Evolutionary conservation across 768 basidiomycete genomes (phyloP), one percentile per base, ranked within the genome.

Genomic region (Tylopilus balloui): DNA sequence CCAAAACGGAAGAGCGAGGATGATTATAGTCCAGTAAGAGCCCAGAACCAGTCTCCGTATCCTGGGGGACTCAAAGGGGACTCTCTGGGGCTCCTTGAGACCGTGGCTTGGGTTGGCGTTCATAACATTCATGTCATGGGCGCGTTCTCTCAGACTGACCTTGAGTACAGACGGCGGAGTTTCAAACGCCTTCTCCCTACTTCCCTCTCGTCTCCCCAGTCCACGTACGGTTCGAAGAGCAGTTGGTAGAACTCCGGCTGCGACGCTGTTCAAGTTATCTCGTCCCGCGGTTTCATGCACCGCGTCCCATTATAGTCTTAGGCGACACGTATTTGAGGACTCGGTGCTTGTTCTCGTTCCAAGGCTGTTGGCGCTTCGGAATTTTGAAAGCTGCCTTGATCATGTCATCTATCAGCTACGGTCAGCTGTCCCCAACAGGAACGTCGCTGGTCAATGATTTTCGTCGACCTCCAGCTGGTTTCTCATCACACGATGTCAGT

Each of bases 1-100:
- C 96, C 96, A 99, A 42, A 91, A 76, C 3, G 96, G 96, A 17
- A 94, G 51, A 1, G 85, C 86, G 7, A 91, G 69, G 28, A 95
- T 55, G 29, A 96, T 76, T 23, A 92, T 69, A 21, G 77, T 47
- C 81, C 92, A 92, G 67, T 94, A 96, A 1, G 88, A 78, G 4
- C 73, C 65, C 50, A 94, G 74, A 54, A 92, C 83, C 21, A 69
- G 69, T 55, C 84, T 71, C 25, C 86, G 75, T 36, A 75, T 72
- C 43, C 50, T 57, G 42, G 70, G 63, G 13, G 70, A 69, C 63
- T 87, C 81, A 55, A 77, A 83, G 58, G 73, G 72, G 20, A 83
- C 66, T 14, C 63, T 72, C 38, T 75, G 69, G 14, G 81, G 81
- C 52, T 83, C 76, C 47, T 61, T 60, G 51, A 67, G 61, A 23